Conservation (phyloP, 1,284 basidiomycete genomes). For the Anthracocystis panici-leucophaei region DNA sequence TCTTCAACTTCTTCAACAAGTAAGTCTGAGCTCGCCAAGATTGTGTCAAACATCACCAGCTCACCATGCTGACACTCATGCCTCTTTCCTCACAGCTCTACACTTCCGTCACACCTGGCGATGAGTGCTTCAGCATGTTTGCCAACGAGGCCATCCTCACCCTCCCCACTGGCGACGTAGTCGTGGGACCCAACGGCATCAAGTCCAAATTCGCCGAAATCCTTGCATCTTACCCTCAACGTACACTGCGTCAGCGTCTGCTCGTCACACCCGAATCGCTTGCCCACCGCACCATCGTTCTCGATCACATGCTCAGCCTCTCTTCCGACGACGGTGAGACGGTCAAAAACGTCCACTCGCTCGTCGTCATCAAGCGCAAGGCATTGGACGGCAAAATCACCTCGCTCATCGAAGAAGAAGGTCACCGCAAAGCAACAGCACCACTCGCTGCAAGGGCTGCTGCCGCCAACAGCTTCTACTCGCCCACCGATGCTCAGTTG, state of each 20-base stretch:
- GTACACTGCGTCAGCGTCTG: conserved; percentile 56
- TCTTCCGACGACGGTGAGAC: conserved; percentile 23
- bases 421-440: conserved; percentile 65
- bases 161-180: conserved; percentile 61
- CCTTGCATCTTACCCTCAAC: conserved; percentile 36
- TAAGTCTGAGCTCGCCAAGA: conserved; percentile 18
- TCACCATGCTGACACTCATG: conserved; percentile 4
- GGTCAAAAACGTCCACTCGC: conserved; percentile 52
- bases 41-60: background rate
- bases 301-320: conserved; percentile 59
- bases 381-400: conserved; percentile 60
- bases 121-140: conserved; percentile 45
- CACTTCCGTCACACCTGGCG: conserved; percentile 34
- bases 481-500: conserved; percentile 67
- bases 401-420: conserved; percentile 64
- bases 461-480: conserved; percentile 63
- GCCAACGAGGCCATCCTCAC: conserved; percentile 65
- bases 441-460: conserved; percentile 65
- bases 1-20: conserved; percentile 52
- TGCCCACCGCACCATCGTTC: conserved; percentile 59
- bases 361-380: conserved; percentile 66
- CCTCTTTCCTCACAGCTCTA: conserved; percentile 49
- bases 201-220: conserved; percentile 43
- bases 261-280: conserved; percentile 65
- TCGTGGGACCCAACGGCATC: conserved; percentile 56